These are phyloP conservation scores for Xerocomus brunneocitrinus DNA, from an alignment of 768 basidiomycete genomes.

Conservation along the genomic window DNA sequence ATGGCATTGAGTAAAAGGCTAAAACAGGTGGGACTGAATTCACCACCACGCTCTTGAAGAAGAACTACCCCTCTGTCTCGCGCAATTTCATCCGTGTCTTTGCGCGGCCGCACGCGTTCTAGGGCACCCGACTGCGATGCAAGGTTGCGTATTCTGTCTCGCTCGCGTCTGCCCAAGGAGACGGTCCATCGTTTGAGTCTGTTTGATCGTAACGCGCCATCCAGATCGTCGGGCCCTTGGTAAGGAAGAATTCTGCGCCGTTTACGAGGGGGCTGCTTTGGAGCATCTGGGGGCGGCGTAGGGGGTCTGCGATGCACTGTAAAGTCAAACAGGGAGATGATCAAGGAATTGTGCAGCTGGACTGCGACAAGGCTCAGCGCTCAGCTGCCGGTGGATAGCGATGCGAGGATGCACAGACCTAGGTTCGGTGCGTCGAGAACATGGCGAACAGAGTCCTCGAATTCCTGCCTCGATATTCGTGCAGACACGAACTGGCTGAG, in stretches of 20 bases:
- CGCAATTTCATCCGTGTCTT: conserved; percentile 61
- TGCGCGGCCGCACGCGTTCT: conserved; percentile 43
- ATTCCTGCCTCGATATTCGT: conserved; percentile 65
- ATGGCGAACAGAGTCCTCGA: conserved; percentile 64
- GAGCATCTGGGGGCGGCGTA: conserved; percentile 57
- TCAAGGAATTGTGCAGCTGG: conserved; percentile 78
- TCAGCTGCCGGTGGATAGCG: conserved; percentile 3
- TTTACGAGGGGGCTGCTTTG: conserved; percentile 64
- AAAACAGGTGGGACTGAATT: conserved; percentile 1
- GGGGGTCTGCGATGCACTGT: conserved; percentile 66
- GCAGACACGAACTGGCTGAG: conserved; percentile 68
- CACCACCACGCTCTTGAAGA: conserved; percentile 63
- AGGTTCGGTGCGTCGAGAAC: conserved; percentile 58
- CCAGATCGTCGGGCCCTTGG: conserved; percentile 61
- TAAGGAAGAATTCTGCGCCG: conserved; percentile 65
- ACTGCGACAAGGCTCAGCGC: conserved; percentile 38
- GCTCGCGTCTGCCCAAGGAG: conserved; percentile 66
- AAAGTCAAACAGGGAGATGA: conserved; percentile 79
- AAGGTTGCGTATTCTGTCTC: conserved; percentile 60
- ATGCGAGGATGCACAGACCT: conserved; percentile 25
- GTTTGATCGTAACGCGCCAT: conserved; percentile 52
- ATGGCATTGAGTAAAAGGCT: neutral
- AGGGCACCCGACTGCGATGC: conserved; percentile 42
- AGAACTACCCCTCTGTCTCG: conserved; percentile 65
- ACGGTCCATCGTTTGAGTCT: conserved; percentile 74